Base-by-base conservation (phyloP, 1,139 yeast species). In the Lodderomyces orthopsilosis region DNA sequence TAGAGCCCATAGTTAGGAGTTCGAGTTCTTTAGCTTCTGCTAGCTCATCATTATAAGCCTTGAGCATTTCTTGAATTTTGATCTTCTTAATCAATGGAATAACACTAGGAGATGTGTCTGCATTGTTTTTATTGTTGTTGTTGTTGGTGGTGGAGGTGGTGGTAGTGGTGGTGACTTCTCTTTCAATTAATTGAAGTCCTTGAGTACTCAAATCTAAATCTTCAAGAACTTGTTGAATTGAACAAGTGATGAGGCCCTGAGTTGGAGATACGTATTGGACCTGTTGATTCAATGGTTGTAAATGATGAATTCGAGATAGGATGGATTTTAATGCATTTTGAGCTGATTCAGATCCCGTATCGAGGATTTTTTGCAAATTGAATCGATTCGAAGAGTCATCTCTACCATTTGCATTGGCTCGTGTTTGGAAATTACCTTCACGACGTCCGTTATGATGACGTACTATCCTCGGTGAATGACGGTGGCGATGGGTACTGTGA, bases 1-100 rank as follows among this genome's bases (percentile, higher is more conserved):
- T 43, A 41, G 73, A 69, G 0, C 77, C 78, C 49, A 54, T 51
- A 28, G 59, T 57, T 36, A 70, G 51, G 19, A 73, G 55, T 41
- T 63, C 69, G 38, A 59, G 47, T 46, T 70, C 71, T 41, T 61
- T 63, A 21, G 51, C 41, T 4, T 52, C 55, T 0, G 77, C 75
- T 30, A 69, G 54, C 41, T 62, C 59, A 23, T 68, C 65, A 2
- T 63, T 51, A 47, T 67, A 70, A 1, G 45, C 44, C 42, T 59
- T 57, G 15, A 68, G 45, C 78, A 73, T 73, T 12, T 68, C 70
- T 22, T 44, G 51, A 5, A 58, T 54, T 12, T 56, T 54, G 5
- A 61, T 56, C 12, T 50, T 43, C 40, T 67, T 69, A 1, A 73
- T 54, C 40, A 71, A 49, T 3, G 70, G 65, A 6, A 57, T 41